Evolutionary conservation across 805 yeast species (phyloP).

Genomic region (Tetrapisispora taiwanensis): DNA sequence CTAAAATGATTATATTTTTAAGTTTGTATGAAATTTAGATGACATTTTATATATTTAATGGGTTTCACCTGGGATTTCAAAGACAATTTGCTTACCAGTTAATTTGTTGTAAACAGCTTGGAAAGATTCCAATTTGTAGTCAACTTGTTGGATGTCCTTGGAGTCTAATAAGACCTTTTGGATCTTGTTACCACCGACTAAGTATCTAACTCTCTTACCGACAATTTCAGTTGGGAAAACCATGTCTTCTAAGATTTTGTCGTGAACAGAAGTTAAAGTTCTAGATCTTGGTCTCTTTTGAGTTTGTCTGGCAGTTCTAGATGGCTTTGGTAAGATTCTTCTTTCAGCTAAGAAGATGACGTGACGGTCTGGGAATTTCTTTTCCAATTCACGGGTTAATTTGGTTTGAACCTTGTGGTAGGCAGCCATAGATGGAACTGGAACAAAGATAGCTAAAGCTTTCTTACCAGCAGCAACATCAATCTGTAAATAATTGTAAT

Average conservation of each 20-base stretch:
- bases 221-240: constrained; percentile 99
- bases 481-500: constrained; percentile 34
- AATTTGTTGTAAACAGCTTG: constrained; percentile 96
- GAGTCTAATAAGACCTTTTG: constrained; percentile 96
- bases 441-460: constrained; percentile 96
- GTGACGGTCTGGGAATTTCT: constrained; percentile 99
- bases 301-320: constrained; percentile 83
- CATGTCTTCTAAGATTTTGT: constrained; percentile 95
- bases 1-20: constrained; percentile 6
- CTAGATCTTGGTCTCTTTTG: constrained; percentile 99
- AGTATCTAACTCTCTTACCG: constrained; percentile 98
- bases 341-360: constrained; percentile 99
- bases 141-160: constrained; percentile 93
- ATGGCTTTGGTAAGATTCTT: constrained; percentile 98
- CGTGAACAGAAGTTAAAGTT: constrained; percentile 98
- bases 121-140: constrained; percentile 98
- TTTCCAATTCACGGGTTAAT: constrained; percentile 98
- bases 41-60: constrained; percentile 20
- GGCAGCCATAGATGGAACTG: constrained; percentile 84
- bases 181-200: constrained; percentile 97
- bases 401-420: constrained; percentile 97
- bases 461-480: constrained; percentile 97
- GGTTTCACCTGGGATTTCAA: constrained; percentile 67
- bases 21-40: constrained; percentile 5
- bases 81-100: constrained; percentile 99